Conservation (phyloP, 1,284 basidiomycete species). For the Naganishia sp. region DNA sequence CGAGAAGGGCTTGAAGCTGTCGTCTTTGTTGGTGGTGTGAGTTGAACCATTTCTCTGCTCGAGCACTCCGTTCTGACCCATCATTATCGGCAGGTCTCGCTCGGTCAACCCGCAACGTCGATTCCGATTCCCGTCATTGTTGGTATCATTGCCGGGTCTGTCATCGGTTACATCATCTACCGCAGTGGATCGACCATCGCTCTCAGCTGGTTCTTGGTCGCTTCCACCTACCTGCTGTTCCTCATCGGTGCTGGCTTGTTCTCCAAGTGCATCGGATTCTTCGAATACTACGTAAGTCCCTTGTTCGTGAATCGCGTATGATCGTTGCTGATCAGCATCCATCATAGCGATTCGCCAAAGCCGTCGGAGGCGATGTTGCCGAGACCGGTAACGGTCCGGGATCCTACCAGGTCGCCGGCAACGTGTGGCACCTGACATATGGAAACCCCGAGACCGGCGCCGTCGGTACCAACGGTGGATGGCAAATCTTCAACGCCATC, state of each 20-base stretch:
- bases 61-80: not conserved
- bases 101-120: slow-evolving; percentile 73
- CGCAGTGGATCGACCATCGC: slow-evolving; percentile 53
- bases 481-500: slow-evolving; percentile 53
- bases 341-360: slow-evolving; percentile 41
- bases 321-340: not conserved
- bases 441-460: slow-evolving; percentile 68
- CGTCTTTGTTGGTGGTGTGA: slow-evolving; percentile 84
- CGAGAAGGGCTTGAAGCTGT: slow-evolving; percentile 92
- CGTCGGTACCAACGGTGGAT: slow-evolving; percentile 50
- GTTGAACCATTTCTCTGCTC: slow-evolving; percentile 34
- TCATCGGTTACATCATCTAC: slow-evolving; percentile 57
- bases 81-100: slow-evolving; percentile 60
- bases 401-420: slow-evolving; percentile 69
- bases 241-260: slow-evolving; percentile 90
- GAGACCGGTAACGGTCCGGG: slow-evolving; percentile 61
- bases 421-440: slow-evolving; percentile 79
- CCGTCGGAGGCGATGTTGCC: slow-evolving; percentile 72
- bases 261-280: slow-evolving; percentile 66
- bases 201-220: slow-evolving; percentile 73
- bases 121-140: slow-evolving; percentile 87
- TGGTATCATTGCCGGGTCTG: slow-evolving; percentile 72
- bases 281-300: slow-evolving; percentile 62
- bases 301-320: not conserved
- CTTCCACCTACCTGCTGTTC: slow-evolving; percentile 84